These are phyloP conservation scores for Metschnikowia aberdeeniae DNA, from an alignment of 805 yeast genomes.

Conservation along the genomic window DNA sequence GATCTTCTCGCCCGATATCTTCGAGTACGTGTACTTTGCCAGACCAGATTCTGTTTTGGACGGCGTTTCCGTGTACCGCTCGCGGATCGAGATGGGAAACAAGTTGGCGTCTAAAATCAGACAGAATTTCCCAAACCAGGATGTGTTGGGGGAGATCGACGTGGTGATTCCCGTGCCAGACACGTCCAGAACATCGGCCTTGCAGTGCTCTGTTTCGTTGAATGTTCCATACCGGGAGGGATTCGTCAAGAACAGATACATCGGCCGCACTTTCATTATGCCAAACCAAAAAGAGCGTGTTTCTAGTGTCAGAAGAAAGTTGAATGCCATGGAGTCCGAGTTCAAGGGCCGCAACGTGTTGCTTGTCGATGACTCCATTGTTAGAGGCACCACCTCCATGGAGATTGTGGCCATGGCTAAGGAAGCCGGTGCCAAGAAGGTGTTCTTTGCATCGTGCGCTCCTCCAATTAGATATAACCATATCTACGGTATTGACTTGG, in stretches of 20 bases:
- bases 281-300: conserved; percentile 94
- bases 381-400: conserved; percentile 94
- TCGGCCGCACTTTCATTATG: conserved; percentile 98
- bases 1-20: conserved; percentile 89
- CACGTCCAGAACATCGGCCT: conserved; percentile 93
- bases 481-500: conserved; percentile 95
- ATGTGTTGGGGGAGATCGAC: conserved; percentile 61
- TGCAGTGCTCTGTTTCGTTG: conserved; percentile 82
- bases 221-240: conserved; percentile 91
- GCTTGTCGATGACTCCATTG: conserved; percentile 94
- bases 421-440: conserved; percentile 95
- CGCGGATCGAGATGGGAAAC: conserved; percentile 91
- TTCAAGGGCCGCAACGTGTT: conserved; percentile 80
- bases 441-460: conserved; percentile 95
- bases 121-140: conserved; percentile 34
- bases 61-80: conserved; percentile 93
- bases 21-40: conserved; percentile 97
- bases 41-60: conserved; percentile 95
- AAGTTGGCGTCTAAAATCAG: conserved; percentile 74
- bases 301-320: conserved; percentile 87
- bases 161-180: conserved; percentile 98
- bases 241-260: conserved; percentile 92
- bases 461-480: conserved; percentile 97
- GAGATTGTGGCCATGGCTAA: conserved; percentile 98
- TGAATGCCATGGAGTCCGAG: conserved; percentile 94